Evolutionary conservation across 768 basidiomycete genomes (phyloP), one percentile per base, ranked within the genome.

Genomic region (Astraeus odoratus): DNA sequence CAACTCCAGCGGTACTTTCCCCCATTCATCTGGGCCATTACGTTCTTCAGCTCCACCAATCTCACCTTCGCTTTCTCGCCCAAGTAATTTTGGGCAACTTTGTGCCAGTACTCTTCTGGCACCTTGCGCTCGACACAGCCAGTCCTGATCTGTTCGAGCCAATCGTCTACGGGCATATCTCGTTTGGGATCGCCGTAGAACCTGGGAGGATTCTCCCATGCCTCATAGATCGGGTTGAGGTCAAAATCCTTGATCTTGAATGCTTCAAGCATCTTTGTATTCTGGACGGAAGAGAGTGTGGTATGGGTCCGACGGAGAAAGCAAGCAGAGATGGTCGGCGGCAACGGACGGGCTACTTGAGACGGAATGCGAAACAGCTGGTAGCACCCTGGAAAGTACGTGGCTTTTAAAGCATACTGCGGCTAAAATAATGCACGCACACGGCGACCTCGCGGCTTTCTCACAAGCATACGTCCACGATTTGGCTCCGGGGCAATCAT

Each of bases 81-180:
- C 74, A 89, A 77, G 59, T 76, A 86, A 55, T 82, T 80, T 58
- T 86, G 83, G 18, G 76, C 86, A 40, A 83, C 83, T 53, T 84
- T 84, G 69, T 86, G 78, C 86, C 86, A 88, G 63, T 76, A 87
- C 52, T 87, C 84, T 59, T 83, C 76, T 30, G 86, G 86, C 20
- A 89, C 74, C 41, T 81, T 77, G 50, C 80, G 76, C 52, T 83
- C 72, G 42, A 74, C 56, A 51, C 85, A 87, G n/a, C 84, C 86
- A 27, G 73, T 67, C 66, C 76, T 86, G 61, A 88, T 81, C 52
- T 76, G 67, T 42, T 78, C 70, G 43, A 89, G 68, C 85, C 86
- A 89, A 44, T 81, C 77, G 54, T 83, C 80, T 37, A 89, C 78
- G 0, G 80, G 69, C 25, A 65, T 65, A 60, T 88, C 85, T 53